Conservation (phyloP, 2,329 filamentous ascomycete species). For the Fonsecaea nubica region DNA sequence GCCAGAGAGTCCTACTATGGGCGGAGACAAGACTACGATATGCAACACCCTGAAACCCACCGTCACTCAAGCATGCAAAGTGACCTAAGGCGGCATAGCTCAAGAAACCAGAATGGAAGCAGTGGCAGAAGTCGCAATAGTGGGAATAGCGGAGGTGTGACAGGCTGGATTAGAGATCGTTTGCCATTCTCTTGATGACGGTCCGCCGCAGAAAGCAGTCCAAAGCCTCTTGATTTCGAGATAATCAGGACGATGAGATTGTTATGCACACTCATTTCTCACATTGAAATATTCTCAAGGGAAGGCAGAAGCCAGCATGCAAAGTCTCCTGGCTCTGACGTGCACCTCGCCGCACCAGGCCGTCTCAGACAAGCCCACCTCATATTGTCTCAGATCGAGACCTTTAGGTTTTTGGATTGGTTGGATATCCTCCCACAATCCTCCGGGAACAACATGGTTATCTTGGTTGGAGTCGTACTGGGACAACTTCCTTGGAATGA, state of each 20-base stretch:
- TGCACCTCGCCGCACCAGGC: neutral
- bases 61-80: conserved; percentile 39
- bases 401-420: neutral
- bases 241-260: neutral
- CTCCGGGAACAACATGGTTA: neutral
- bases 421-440: neutral
- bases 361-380: neutral
- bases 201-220: neutral
- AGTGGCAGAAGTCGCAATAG: conserved; percentile 15
- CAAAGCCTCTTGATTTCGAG: neutral
- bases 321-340: neutral
- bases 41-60: conserved; percentile 23
- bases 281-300: neutral
- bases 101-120: conserved; percentile 9
- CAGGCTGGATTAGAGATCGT: conserved; percentile 42
- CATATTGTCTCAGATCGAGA: neutral
- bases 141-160: conserved; percentile 36
- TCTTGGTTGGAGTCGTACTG: neutral
- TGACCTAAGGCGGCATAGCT: conserved; percentile 22
- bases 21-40: conserved; percentile 22
- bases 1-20: conserved; percentile 33
- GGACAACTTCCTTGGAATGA: neutral
- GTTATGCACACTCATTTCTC: neutral
- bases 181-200: conserved; percentile 30
- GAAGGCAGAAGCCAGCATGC: neutral